Base-by-base conservation (phyloP, 202 grass and related monocot species). In the Setaria viridis region DNA sequence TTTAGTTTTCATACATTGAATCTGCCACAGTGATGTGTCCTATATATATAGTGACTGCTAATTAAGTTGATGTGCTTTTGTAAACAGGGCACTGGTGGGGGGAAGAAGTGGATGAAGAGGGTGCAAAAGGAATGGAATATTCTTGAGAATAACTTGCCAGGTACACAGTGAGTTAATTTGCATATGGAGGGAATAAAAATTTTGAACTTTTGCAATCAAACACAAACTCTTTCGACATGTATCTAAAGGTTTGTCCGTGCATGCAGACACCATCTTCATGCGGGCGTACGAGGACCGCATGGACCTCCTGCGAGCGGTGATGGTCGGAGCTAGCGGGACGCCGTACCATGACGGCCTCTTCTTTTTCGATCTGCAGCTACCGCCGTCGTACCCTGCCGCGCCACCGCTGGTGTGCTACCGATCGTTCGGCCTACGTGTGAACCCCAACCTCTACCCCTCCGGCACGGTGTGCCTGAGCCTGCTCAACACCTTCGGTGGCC, bases 381-480 rank as follows among this genome's bases (percentile, higher is more conserved):
- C 69, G 6, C 45, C n/a, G 6, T 49, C 21, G 12, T 72, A 72
- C 21, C 69, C 43, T 2, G 21, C 69, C 21, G 69, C 12, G 2
- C 21, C 43, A 0, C 69, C 69, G 6, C 12, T 30, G 11, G 21
- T 72, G 69, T 30, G 30, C 69, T 49, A 72, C 12, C 69, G 21
- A 0, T 72, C 69, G 9, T 72, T 72, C 11, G 45, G 69, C 5
- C 69, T 72, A 5, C 6, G 5, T 0, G 11, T 72, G 69, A 72
- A 72, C 69, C 69, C 43, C 45, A 72, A 72, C 69, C 11, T 72
- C 6, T 48, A 72, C 21, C n/a, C 43, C 21, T 49, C 69, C 1
- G 45, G 69, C 69, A 49, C 69, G 2, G 45, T 72, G 45, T 72
- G 69, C 45, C 69, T 72, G 6, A 72, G 69, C 69, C 45, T 72